phyloP scores from a whole-genome alignment of 306 rosid genomes.

The Sesbania bispinosa region DNA sequence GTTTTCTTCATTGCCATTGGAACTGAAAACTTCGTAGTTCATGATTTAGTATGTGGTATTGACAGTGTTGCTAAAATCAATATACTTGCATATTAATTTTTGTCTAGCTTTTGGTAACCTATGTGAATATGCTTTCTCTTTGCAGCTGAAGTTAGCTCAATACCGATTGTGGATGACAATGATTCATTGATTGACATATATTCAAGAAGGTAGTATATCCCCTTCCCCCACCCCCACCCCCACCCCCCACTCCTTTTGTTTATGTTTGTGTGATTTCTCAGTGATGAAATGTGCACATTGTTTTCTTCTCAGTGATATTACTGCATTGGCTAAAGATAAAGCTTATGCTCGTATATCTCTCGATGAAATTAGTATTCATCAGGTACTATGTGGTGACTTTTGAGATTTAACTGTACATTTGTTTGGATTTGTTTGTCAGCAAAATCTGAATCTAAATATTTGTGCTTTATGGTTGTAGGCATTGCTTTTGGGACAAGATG shows the following conservation, averaged over 20 bases:
- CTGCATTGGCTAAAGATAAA: slow-evolving; percentile 86
- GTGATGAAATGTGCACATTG: neutral
- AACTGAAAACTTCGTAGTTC: neutral
- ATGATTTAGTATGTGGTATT: neutral
- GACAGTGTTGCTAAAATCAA: slow-evolving; percentile 6
- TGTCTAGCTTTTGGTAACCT: slow-evolving; percentile 21
- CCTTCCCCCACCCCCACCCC: too few species aligned
- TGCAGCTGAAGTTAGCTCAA: slow-evolving; percentile 79
- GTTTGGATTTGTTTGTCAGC: slow-evolving; percentile 4
- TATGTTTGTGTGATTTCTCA: neutral
- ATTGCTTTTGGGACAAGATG: slow-evolving; percentile 65
- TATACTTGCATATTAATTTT: slow-evolving; percentile 7
- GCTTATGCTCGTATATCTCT: slow-evolving; percentile 69
- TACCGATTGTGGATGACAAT: slow-evolving; percentile 77
- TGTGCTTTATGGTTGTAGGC: slow-evolving; percentile 46
- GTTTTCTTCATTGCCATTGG: neutral
- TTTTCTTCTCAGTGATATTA: slow-evolving; percentile 65
- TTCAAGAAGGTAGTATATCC: slow-evolving; percentile 58
- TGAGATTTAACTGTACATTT: slow-evolving; percentile 7
- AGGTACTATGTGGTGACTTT: slow-evolving; percentile 45
- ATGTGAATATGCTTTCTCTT: slow-evolving; percentile 29
- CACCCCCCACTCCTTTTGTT: neutral
- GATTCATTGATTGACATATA: slow-evolving; percentile 76
- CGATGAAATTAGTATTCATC: slow-evolving; percentile 62
- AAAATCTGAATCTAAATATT: slow-evolving; percentile 7